These are phyloP conservation scores for Aspergillus amoenus DNA, from an alignment of 2,329 filamentous ascomycete species.

Conservation along the genomic window DNA sequence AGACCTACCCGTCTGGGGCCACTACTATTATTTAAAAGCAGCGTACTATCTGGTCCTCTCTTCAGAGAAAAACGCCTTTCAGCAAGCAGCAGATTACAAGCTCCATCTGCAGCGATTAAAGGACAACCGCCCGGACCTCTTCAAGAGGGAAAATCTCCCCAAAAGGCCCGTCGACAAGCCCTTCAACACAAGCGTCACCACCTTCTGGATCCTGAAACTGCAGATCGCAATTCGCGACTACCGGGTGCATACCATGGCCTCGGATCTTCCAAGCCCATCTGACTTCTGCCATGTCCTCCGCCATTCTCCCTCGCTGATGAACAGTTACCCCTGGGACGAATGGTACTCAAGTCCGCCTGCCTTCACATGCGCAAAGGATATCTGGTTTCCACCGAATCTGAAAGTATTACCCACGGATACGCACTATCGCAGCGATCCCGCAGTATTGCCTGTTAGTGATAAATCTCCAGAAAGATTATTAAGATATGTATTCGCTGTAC, in stretches of 20 bases:
- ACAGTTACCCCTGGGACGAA: neutral
- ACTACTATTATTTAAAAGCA: neutral
- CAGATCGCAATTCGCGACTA: neutral
- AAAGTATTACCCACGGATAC: neutral
- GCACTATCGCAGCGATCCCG: neutral
- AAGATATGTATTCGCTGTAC: neutral
- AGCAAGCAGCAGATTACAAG: neutral
- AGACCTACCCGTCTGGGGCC: neutral
- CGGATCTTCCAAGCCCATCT: neutral
- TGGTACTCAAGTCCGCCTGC: neutral
- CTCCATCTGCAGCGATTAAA: neutral
- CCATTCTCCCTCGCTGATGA: neutral
- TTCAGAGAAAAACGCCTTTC: neutral
- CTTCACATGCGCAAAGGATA: neutral
- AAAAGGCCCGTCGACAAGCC: neutral
- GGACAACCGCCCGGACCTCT: neutral
- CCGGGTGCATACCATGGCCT: neutral
- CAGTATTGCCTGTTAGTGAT: neutral
- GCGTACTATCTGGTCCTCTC: neutral
- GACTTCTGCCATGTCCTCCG: neutral
- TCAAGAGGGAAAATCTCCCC: neutral
- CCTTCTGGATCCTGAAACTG: conserved; percentile 1
- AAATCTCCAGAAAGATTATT: neutral
- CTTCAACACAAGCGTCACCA: neutral
- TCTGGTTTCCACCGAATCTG: neutral